Percentiles rank a stretch among this genome's conserved stretches.
phyloP scores from a whole-genome alignment of 2,329 filamentous ascomycete genomes.

The Paecilomyces niveus region DNA sequence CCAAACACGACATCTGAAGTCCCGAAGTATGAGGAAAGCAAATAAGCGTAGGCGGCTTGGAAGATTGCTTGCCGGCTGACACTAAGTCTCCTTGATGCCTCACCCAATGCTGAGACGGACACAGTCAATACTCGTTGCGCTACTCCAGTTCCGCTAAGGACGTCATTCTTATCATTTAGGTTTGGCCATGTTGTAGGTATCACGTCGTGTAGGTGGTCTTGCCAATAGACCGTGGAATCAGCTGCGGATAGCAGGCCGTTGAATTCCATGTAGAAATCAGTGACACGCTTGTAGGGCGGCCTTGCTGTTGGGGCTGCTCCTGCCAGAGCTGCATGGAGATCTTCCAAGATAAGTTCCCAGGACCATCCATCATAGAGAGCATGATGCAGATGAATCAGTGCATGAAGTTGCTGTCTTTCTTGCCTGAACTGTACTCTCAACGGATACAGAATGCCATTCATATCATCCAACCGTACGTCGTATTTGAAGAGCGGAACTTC shows the following conservation, averaged over 20 bases:
- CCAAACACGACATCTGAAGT: conserved; percentile 64
- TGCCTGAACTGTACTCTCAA: conserved; percentile 52
- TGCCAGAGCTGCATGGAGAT: conserved; percentile 52
- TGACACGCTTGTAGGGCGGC: conserved; percentile 57
- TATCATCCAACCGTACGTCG: conserved; percentile 23
- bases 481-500: conserved; percentile 34
- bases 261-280: conserved; percentile 39
- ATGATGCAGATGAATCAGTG: conserved; percentile 64
- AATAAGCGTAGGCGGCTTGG: conserved; percentile 61
- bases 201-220: conserved; percentile 53
- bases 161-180: conserved; percentile 39
- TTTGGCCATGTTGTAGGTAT: conserved; percentile 52
- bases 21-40: conserved; percentile 61
- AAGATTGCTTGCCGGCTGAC: conserved; percentile 66
- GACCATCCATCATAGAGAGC: conserved; percentile 93
- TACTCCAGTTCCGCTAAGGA: conserved; percentile 19
- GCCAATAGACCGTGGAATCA: conserved; percentile 60
- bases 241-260: conserved; percentile 25
- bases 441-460: conserved; percentile 48
- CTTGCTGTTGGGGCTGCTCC: conserved; percentile 28
- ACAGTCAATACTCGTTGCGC: conserved; percentile 26
- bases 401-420: conserved; percentile 12
- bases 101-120: conserved; percentile 25
- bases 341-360: conserved; percentile 63
- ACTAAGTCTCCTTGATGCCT: conserved; percentile 33